A percentile compares a stretch with the other conserved stretches of the same genome.
Conservation (phyloP, 2,329 filamentous ascomycete genomes). For the Escovopsis weberi region DNA sequence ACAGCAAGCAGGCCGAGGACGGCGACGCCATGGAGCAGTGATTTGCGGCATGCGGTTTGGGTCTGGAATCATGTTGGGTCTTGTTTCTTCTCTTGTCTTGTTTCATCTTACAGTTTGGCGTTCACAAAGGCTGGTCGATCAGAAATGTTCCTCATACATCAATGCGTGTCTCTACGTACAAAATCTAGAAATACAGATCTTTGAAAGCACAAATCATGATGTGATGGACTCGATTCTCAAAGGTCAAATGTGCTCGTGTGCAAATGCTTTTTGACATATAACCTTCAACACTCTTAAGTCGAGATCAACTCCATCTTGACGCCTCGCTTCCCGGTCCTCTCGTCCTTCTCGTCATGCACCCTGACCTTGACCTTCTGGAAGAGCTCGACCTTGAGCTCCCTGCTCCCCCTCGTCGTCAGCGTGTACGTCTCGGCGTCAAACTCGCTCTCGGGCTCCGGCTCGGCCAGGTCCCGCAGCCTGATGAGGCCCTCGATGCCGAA, state of each 20-base stretch:
- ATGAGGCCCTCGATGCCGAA: conserved; percentile 95
- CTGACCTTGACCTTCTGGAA: conserved; percentile 86
- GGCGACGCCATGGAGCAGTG: conserved; percentile 40
- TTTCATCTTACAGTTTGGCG: conserved; percentile 16
- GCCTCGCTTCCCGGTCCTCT: conserved; percentile 88
- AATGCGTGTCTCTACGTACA: neutral
- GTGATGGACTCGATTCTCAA: conserved; percentile 5
- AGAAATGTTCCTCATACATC: conserved; percentile 8
- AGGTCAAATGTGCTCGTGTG: neutral
- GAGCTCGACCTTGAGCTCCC: conserved; percentile 53
- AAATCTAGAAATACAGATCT: no score
- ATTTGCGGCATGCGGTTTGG: neutral
- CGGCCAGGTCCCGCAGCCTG: conserved; percentile 66
- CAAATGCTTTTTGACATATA: conserved; percentile 2
- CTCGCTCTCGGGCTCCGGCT: conserved; percentile 61
- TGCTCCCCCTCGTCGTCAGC: conserved; percentile 44
- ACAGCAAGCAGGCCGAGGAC: conserved; percentile 1
- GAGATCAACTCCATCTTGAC: conserved; percentile 58
- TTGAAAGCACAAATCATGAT: conserved; percentile 6
- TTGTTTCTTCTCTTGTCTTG: neutral
- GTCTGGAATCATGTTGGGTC: neutral
- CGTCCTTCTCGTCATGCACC: conserved; percentile 86
- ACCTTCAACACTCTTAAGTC: conserved; percentile 8
- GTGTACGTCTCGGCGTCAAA: conserved; percentile 82
- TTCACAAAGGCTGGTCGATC: conserved; percentile 17